Evolutionary conservation across 768 basidiomycete genomes (phyloP), one percentile per base, ranked within the genome.

Genomic region (Rhodotorula babjevae): DNA sequence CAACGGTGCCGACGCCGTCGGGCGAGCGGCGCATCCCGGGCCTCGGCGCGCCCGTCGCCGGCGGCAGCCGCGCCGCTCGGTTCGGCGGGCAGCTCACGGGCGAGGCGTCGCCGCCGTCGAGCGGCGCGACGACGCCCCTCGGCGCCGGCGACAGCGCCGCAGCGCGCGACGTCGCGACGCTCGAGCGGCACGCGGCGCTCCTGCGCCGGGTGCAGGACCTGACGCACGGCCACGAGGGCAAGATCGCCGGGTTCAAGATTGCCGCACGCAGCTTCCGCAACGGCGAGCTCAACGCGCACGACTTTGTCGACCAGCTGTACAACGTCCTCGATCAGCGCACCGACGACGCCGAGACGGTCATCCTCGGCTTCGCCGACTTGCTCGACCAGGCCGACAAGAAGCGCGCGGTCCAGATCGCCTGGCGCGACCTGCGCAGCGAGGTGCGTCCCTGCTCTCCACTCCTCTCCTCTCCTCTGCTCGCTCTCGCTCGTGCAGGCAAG

Each of bases 261-360:
- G 72, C 76, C 5, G 86, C 91, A 47, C 88, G 91, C 18, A 87
- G 89, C 42, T 99, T 89, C 82, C 85, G 87, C 36, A 80, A 84
- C 4, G 87, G 87, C 55, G 94, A 99, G 79, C 86, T 87, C 16
- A 87, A 86, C 53, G 90, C 93, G 5, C 84, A 87, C 8, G 95
- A 95, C 80, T 84, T 97, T 73, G 88, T 97, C 63, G 88, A 88
- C 53, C 94, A 91, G 0, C 84, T 94, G n/a, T 95, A 88, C 88
- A 90, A 88, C 78, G 84, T 90, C 49, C 81, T 90, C 19, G 87
- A 89, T 67, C 80, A 84, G 25, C 83, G 87, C 72, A 80, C 90
- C 31, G 92, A 96, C 63, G 84, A 87, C 44, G 90, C 91, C 0
- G 88, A 88, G 0, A 69, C 77, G 9, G 76, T 84, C 31, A 83